Base-by-base conservation (phyloP, 2,329 filamentous ascomycete species). In the Bisporella sp. region DNA sequence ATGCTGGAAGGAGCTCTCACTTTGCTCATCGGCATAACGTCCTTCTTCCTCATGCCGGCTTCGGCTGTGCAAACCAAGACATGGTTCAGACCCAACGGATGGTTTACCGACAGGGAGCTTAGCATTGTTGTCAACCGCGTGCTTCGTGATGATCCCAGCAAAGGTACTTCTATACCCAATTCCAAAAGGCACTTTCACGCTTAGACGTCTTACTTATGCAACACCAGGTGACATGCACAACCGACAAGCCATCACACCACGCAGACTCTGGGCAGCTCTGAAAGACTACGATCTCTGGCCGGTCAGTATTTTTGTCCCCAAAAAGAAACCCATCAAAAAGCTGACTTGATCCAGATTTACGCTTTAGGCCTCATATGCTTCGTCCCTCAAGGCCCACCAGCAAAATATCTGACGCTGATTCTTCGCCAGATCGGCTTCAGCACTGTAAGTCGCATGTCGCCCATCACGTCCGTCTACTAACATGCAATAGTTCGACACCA, bases 81-180 rank as follows among this genome's bases (percentile, higher is more conserved):
- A 39, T 71, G 72, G 58, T 78, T 81, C 57, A 72, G 79, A 3
- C 76, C 80, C 35, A 79, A 79, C 47, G 66, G 83, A 3, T 82
- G 81, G 76, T 83, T 85, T 62, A 75, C 65, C 8, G 79, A 83
- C 51, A 73, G 68, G 21, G 81, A 86, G 62, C 79, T 82, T 59
- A 79, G 79, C 57, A 84, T 85, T 52, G 78, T 85, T 67, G 80
- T 84, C 5, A 85, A 84, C 58, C 75, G 76, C 32, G 71, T 83
- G 28, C 57, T 68, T 31, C 72, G 77, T 5, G 77, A 81, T 50
- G 78, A 79, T 45, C 59, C 59, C 13, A 56, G 68, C 65, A 40
- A 76, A 72, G 59, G 21, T 21, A 21, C 21, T 21, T 21, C 21
- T 21, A 21, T 3, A 21, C 21, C 21, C 21, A 21, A 21, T 3